Evolutionary conservation across 202 grass and related monocot genomes (phyloP), one percentile per base, ranked within the genome.

Genomic region (Digitaria exilis): DNA sequence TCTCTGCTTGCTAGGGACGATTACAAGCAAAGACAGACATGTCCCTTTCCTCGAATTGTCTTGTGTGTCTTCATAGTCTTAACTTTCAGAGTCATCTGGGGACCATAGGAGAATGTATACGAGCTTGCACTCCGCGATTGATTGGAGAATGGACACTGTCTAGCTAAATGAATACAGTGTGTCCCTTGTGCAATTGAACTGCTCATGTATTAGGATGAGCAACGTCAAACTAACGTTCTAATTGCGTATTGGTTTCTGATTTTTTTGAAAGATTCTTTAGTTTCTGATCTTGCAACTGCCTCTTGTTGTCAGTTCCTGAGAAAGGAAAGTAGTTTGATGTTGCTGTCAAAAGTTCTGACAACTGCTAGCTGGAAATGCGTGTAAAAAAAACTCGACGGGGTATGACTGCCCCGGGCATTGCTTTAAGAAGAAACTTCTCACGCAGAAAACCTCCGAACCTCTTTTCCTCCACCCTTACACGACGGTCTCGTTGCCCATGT

Each of bases 21-120:
- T 59, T 67, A 39, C 15, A 83, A 63, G 77, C 34, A 80, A 76
- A 26, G 62, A 63, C 51, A 34, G 34, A 75, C 37, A 43, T 52
- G 14, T 80, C 62, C 6, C 61, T 84, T 19, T 58, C 43, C 25
- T 19, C 0, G 19, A 21, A 49, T 80, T 80, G 61, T 44, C 13
- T 9, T 12, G 16, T 25, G 26, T 68, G 63, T 32, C 15, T 66
- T 25, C 31, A 72, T 1, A 35, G 5, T 61, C 57, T 25, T 42
- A 7, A 63, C 44, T 63, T 62, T 22, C 75, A 83, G 48, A 10
- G 4, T 46, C 45, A 11, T 5, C 35, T 18, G 31, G 31, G 78
- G 52, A 32, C 44, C 55, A 4, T 54, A 31, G 51, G 51, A 71
- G 6, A 67, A 37, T 61, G 29, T 16, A 17, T 32, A n/a, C 17